Conservation (phyloP, 352 stramenopile genomes). For the Phytophthora nicotianae region DNA sequence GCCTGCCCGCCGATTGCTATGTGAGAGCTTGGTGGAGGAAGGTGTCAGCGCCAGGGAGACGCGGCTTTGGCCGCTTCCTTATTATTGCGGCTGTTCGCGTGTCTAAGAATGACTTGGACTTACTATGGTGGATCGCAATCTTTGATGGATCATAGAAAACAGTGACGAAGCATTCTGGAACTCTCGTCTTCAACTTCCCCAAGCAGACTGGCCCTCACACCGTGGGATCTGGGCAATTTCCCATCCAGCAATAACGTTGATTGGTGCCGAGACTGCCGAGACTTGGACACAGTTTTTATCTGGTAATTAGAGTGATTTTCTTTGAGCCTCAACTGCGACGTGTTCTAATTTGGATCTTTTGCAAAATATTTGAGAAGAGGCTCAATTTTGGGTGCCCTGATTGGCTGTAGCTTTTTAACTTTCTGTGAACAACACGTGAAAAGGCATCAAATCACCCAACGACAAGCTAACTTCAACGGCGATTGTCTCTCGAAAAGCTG, state of each 20-base stretch:
- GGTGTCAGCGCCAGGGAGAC: conserved; percentile 1
- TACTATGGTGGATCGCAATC: neutral
- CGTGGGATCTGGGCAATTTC: neutral
- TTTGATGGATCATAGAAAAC: neutral
- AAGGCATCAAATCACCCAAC: neutral
- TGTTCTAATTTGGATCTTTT: neutral
- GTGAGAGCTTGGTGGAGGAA: conserved; percentile 4
- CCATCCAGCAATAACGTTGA: neutral
- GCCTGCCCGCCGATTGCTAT: conserved; percentile 21
- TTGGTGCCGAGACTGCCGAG: too few relatives aligned
- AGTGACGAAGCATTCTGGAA: neutral
- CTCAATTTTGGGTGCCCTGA: neutral
- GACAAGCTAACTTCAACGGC: too few relatives aligned
- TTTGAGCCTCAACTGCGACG: too few relatives aligned
- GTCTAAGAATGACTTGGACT: conserved; percentile 9
- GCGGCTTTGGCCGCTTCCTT: conserved; percentile 22
- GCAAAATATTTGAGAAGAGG: conserved; percentile 11
- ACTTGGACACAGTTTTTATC: too few relatives aligned
- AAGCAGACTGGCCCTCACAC: neutral
- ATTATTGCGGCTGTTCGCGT: conserved; percentile 28
- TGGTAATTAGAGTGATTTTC: too few relatives aligned
- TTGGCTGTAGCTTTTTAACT: conserved; percentile 7
- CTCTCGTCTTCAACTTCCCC: neutral
- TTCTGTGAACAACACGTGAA: neutral
- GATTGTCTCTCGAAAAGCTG: too few relatives aligned